Percentiles rank a stretch among this genome's conserved stretches.
Evolutionary conservation across 495 filamentous ascomycete genomes (phyloP).

Genomic region (Cryomyces minteri): DNA sequence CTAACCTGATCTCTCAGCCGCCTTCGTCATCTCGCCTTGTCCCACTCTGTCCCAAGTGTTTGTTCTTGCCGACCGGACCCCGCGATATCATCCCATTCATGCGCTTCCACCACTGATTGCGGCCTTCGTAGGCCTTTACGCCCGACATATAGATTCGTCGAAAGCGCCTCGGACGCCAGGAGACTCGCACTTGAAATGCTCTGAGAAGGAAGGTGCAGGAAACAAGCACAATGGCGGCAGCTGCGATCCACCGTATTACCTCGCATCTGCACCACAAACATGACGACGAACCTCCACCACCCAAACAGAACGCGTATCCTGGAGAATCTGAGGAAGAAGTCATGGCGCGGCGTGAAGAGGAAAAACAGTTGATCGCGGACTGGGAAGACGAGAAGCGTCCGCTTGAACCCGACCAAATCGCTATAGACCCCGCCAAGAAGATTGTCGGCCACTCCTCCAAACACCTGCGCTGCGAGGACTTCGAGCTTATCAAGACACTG

Average conservation of each 20-base stretch:
- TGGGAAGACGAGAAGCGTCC: slow-evolving; percentile 28
- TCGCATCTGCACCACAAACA: background rate
- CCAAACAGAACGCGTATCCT: background rate
- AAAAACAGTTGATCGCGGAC: slow-evolving; percentile 28
- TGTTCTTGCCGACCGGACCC: too few species aligned
- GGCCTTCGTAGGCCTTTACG: too few species aligned
- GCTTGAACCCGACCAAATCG: slow-evolving; percentile 33
- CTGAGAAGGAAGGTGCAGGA: background rate
- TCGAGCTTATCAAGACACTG: slow-evolving; percentile 71
- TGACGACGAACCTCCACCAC: background rate
- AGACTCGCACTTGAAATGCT: too few species aligned
- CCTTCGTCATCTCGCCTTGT: too few species aligned
- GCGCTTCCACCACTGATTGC: too few species aligned
- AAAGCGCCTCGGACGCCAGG: too few species aligned
- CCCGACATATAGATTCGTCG: too few species aligned
- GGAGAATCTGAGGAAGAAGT: background rate
- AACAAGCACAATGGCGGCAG: too few species aligned
- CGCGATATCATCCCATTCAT: too few species aligned
- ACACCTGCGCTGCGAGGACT: slow-evolving; percentile 48
- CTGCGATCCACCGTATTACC: too few species aligned
- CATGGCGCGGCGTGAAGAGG: slow-evolving; percentile 20
- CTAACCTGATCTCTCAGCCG: too few species aligned
- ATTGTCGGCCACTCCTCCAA: slow-evolving; percentile 36
- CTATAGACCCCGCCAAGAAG: slow-evolving; percentile 34
- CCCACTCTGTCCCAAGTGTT: too few species aligned